phyloP scores from a whole-genome alignment of 208 protist species.

The Trypanosoma avium region DNA sequence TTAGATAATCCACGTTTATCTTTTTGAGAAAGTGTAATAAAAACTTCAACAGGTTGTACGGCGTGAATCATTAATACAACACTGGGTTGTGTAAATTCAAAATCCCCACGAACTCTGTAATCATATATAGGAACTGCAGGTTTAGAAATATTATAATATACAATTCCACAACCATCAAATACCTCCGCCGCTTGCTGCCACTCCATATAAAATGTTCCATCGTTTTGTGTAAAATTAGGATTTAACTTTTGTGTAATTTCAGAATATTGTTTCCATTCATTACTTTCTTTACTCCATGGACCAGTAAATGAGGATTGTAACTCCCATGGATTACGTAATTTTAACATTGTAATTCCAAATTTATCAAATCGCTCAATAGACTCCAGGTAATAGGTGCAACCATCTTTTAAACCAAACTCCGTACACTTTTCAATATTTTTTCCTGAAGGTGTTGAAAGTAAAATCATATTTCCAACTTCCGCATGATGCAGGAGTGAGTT shows the following conservation, averaged over 20 bases:
- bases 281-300: slow-evolving; percentile 37
- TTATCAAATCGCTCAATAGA: not conserved
- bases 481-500: slow-evolving; percentile 30
- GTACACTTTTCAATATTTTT: slow-evolving; percentile 26
- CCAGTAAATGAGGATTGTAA: no score
- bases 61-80: slow-evolving; percentile 56
- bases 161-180: slow-evolving; percentile 71
- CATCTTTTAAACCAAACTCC: slow-evolving; percentile 27
- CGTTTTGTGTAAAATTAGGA: slow-evolving; percentile 22
- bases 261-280: slow-evolving; percentile 30
- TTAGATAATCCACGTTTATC: slow-evolving; percentile 59
- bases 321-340: slow-evolving; percentile 60
- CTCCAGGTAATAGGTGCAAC: slow-evolving; percentile 47
- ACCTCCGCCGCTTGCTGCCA: slow-evolving; percentile 53
- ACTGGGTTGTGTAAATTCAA: slow-evolving; percentile 38
- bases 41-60: slow-evolving; percentile 34
- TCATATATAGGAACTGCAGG: slow-evolving; percentile 31
- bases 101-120: slow-evolving; percentile 60
- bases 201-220: slow-evolving; percentile 63
- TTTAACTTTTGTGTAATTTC: slow-evolving; percentile 17
- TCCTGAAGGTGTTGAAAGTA: slow-evolving; percentile 34
- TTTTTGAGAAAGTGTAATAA: slow-evolving; percentile 61
- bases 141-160: no score
- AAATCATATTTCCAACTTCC: slow-evolving; percentile 23
- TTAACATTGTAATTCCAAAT: slow-evolving; percentile 30